phyloP scores from a whole-genome alignment of 139 green algal genomes.

The Coelastrella sp. region DNA sequence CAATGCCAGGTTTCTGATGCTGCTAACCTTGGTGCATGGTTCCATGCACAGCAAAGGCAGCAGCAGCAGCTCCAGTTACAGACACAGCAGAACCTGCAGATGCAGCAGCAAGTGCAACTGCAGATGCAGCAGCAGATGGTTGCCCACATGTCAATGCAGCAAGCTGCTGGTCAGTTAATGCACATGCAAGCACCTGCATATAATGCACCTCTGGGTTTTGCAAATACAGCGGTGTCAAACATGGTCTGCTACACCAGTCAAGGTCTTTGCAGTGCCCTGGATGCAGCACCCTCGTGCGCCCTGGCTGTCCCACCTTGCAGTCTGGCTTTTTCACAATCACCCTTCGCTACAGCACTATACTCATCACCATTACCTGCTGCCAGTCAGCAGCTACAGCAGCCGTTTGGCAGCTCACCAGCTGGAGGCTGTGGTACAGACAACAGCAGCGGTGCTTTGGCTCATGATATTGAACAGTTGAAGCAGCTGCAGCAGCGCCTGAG shows the following conservation, averaged over 20 bases:
- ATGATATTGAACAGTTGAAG: slow-evolving; percentile 5
- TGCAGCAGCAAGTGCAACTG: slow-evolving; percentile 28
- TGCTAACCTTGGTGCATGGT: slow-evolving; percentile 22
- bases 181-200: background rate
- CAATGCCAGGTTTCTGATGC: background rate
- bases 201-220: background rate
- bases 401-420: background rate
- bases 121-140: slow-evolving; percentile 29
- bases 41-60: slow-evolving; percentile 31
- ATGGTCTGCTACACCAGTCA: too few relatives aligned
- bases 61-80: slow-evolving; percentile 38
- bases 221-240: background rate
- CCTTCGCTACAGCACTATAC: background rate
- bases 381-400: background rate
- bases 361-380: too few relatives aligned
- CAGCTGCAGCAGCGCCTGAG: slow-evolving; percentile 9
- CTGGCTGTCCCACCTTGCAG: background rate
- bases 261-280: too few relatives aligned
- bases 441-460: background rate
- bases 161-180: slow-evolving; percentile 9
- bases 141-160: slow-evolving; percentile 25
- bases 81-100: background rate
- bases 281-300: background rate
- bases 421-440: background rate
- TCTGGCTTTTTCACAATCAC: background rate